Evolutionary conservation across 2,329 filamentous ascomycete genomes (phyloP), one percentile per base, ranked within the genome.

Genomic region (Celoporthe dispersa): DNA sequence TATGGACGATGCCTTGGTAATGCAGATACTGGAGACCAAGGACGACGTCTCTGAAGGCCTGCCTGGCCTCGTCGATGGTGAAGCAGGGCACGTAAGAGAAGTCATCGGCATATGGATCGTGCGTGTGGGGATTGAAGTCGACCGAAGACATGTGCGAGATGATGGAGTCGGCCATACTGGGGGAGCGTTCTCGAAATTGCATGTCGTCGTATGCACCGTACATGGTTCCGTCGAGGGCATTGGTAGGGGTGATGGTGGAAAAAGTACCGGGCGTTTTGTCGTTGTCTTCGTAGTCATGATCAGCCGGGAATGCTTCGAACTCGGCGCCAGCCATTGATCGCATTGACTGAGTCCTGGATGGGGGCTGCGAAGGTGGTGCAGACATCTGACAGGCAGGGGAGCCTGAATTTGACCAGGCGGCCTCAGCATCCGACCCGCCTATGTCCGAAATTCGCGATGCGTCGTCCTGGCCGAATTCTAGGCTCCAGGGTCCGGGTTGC

Each of bases 41-140:
- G 2, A 99, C 91, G 0, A 95, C 97, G 79, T 99, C 96, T 73
- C 95, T 88, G 80, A 99, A 98, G 0, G 93, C 92, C 51, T 89
- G 90, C 39, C 94, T 90, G 19, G 94, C 92, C 78, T 95, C 90
- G 35, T 91, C 88, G 48, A 97, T 86, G 0, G 95, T 97, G 81
- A 99, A 92, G 81, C 94, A 94, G 22, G 96, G 96, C 22, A 98
- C 95, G 77, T 96, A 97, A 48, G 92, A 93, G 79, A 94, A 94
- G 78, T 98, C 94, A 75, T 97, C 94, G 48, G 93, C 91, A 71
- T 93, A 90, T 1, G 88, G 85, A 72, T 91, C 89, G 72, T 92
- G 89, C 16, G 84, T 80, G 59, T 84, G 85, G 11, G 81, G 78
- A 74, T 86, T 86, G 76, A 84, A 88, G 76, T 91, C 88, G 51